phyloP scores from a whole-genome alignment of 257 asterid genomes.

The Penstemon eatonii region DNA sequence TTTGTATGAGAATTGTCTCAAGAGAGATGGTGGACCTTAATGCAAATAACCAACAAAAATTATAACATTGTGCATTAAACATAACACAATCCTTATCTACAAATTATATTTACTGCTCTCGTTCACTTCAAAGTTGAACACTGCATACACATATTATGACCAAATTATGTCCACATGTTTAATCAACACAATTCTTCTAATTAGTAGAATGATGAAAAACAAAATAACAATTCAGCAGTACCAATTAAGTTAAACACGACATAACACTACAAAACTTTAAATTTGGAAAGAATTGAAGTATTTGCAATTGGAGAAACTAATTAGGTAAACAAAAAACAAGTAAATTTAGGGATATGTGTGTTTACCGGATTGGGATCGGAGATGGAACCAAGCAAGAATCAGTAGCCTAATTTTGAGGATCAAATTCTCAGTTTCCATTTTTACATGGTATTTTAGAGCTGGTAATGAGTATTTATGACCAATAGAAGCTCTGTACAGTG shows the following conservation, averaged over 20 bases:
- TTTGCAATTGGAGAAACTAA: not conserved
- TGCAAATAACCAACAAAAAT: conserved; percentile 17
- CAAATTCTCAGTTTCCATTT: conserved; percentile 42
- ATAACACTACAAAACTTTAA: too few relatives aligned
- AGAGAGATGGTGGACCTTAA: conserved; percentile 50
- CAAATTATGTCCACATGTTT: too few relatives aligned
- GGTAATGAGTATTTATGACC: not conserved
- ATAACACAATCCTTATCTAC: too few relatives aligned
- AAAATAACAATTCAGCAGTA: too few relatives aligned
- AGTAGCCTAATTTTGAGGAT: conserved; percentile 50
- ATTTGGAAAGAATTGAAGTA: too few relatives aligned
- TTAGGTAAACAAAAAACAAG: not conserved
- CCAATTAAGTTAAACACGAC: too few relatives aligned
- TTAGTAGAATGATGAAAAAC: too few relatives aligned
- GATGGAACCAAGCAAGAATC: conserved; percentile 55
- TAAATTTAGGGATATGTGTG: conserved; percentile 1
- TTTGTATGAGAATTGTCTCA: conserved; percentile 66
- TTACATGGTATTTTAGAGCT: not conserved
- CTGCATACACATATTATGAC: too few relatives aligned
- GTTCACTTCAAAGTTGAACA: too few relatives aligned
- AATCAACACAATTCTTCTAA: too few relatives aligned
- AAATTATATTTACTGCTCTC: too few relatives aligned
- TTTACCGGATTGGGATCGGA: conserved; percentile 66
- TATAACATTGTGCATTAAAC: not conserved
- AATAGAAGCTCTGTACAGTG: conserved; percentile 7